Evolutionary conservation across 73 alveolate genomes (phyloP).

Genomic region (Tetrahymena elliotti): DNA sequence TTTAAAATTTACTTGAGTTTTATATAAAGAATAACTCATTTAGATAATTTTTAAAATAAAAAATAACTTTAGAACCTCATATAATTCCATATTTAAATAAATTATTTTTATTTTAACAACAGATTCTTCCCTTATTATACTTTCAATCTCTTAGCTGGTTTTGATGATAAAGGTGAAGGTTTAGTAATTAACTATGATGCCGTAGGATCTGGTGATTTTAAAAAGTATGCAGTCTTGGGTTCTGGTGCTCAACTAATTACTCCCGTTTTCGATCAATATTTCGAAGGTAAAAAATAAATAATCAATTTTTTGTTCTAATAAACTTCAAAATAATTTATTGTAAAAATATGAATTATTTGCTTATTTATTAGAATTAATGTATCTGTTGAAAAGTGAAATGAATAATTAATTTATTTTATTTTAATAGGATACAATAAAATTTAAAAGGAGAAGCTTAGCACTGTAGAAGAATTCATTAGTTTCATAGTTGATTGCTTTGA

Average conservation of each 20-base stretch:
- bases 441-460: background rate
- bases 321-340: background rate
- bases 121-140: constrained; percentile 95
- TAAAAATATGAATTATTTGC: background rate
- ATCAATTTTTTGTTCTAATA: background rate
- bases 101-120: constrained; percentile 45
- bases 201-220: background rate
- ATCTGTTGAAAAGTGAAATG: background rate
- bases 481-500: background rate
- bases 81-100: background rate
- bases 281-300: background rate
- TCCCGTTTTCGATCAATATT: background rate
- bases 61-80: background rate
- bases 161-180: constrained; percentile 72
- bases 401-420: background rate
- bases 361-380: background rate
- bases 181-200: constrained; percentile 36
- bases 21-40: background rate
- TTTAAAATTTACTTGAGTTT: too few species aligned
- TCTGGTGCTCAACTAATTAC: background rate
- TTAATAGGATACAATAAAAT: background rate
- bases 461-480: background rate
- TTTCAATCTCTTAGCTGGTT: constrained; percentile 84
- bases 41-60: too few species aligned
- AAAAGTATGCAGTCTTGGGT: background rate